Conservation (phyloP, 768 basidiomycete genomes). For the Rhodosporidiobolus odoratus region DNA sequence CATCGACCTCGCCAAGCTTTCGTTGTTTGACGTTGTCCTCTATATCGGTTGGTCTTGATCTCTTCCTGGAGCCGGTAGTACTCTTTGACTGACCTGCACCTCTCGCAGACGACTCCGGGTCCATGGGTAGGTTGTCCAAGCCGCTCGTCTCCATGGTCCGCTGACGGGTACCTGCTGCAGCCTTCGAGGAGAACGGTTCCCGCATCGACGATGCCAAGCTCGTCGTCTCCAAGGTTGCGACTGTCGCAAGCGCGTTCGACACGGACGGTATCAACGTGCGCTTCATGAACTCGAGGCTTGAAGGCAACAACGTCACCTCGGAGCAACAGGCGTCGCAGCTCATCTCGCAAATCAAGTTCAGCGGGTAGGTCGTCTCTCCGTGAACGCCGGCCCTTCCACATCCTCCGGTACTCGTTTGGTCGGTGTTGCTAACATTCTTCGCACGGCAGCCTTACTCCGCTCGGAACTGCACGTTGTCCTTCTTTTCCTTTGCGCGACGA, state of each 20-base stretch:
- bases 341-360: slow-evolving; percentile 48
- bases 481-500: background rate
- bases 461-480: slow-evolving; percentile 13
- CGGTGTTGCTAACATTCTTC: too few species aligned
- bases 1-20: slow-evolving; percentile 48
- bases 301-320: slow-evolving; percentile 48
- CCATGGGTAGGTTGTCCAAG: slow-evolving; percentile 1
- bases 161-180: slow-evolving; percentile 43
- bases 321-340: slow-evolving; percentile 46
- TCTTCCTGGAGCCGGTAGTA: slow-evolving; percentile 46
- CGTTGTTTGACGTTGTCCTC: slow-evolving; percentile 45
- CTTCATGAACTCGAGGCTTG: slow-evolving; percentile 40
- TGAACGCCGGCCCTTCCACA: background rate
- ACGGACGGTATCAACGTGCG: slow-evolving; percentile 43
- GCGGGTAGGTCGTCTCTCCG: background rate
- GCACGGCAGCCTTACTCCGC: slow-evolving; percentile 23
- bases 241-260: slow-evolving; percentile 12
- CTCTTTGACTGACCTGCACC: slow-evolving; percentile 43
- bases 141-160: background rate
- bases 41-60: background rate
- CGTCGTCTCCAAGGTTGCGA: slow-evolving; percentile 37
- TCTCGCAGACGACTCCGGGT: slow-evolving; percentile 40
- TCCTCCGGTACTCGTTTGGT: background rate
- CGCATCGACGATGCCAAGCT: slow-evolving; percentile 50
- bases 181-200: slow-evolving; percentile 50